phyloP scores from a whole-genome alignment of 441 rosid species.

The Flueggea neowawraea region DNA sequence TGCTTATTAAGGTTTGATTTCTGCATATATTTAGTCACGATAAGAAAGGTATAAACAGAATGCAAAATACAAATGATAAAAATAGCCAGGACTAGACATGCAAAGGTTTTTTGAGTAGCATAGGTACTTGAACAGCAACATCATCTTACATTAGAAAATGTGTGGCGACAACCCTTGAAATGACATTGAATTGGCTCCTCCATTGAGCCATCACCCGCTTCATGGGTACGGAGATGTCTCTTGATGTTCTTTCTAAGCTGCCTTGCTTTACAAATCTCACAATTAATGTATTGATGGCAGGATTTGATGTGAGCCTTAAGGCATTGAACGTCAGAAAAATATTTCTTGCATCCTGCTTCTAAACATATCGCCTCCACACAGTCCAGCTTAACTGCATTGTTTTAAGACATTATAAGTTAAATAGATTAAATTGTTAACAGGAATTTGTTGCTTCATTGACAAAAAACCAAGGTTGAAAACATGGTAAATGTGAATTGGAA shows the following conservation, averaged over 20 bases:
- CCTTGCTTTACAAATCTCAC: slow-evolving; percentile 61
- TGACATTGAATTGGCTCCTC: slow-evolving; percentile 53
- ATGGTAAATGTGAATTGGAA: too few species aligned
- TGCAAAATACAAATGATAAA: background rate
- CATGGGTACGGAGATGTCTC: slow-evolving; percentile 70
- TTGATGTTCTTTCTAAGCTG: slow-evolving; percentile 72
- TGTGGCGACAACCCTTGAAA: slow-evolving; percentile 43
- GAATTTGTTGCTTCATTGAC: too few species aligned
- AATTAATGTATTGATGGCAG: slow-evolving; percentile 52
- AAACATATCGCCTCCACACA: slow-evolving; percentile 67
- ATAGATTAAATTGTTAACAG: background rate
- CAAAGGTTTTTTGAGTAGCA: background rate
- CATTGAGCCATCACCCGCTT: slow-evolving; percentile 21
- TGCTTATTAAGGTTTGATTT: slow-evolving; percentile 68
- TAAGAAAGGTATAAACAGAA: background rate
- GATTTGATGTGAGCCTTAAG: slow-evolving; percentile 57
- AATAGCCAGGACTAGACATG: background rate
- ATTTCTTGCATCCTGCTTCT: slow-evolving; percentile 67
- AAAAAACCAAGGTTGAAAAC: too few species aligned
- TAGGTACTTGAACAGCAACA: too few species aligned
- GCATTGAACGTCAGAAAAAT: slow-evolving; percentile 64
- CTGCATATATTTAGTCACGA: slow-evolving; percentile 25
- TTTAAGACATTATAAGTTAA: slow-evolving; percentile 3
- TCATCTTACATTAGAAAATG: slow-evolving; percentile 60
- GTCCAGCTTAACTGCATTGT: slow-evolving; percentile 57